phyloP scores from a whole-genome alignment of 768 basidiomycete genomes.

The Termitomyces sp. region DNA sequence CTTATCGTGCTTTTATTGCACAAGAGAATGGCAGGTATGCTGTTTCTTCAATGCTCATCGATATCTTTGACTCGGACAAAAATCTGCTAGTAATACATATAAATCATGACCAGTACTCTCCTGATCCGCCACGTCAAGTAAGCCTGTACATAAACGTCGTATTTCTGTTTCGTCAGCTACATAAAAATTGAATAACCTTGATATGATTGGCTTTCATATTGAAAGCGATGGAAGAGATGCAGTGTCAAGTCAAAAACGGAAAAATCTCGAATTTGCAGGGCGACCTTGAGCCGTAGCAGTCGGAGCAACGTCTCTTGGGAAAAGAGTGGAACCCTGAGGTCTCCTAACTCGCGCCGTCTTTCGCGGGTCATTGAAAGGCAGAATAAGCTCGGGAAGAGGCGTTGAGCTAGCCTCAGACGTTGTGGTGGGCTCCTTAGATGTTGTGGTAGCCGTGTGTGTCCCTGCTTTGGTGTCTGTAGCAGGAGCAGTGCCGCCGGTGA shows the following conservation, averaged over 20 bases:
- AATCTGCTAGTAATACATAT: background rate
- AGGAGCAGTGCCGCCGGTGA: conserved; percentile 26
- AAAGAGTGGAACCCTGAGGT: conserved; percentile 22
- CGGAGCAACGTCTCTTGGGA: conserved; percentile 11
- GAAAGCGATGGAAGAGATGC: background rate
- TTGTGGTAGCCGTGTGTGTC: background rate
- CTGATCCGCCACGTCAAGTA: background rate
- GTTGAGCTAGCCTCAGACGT: conserved; percentile 5
- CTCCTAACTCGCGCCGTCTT: conserved; percentile 33
- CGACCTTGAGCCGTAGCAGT: conserved; percentile 13
- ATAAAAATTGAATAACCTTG: background rate
- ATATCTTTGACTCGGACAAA: background rate
- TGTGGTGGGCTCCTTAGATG: background rate
- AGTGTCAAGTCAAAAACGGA: conserved; percentile 21
- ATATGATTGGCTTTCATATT: background rate
- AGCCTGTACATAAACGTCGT: background rate
- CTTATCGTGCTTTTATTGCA: background rate
- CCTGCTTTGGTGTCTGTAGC: conserved; percentile 3
- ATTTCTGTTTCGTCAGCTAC: background rate
- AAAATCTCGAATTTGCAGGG: conserved; percentile 25
- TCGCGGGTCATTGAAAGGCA: conserved; percentile 30
- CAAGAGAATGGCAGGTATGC: background rate
- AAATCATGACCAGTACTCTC: too few species aligned
- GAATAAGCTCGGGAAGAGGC: conserved; percentile 14
- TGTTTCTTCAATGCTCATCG: background rate